Percentiles rank a stretch among this genome's conserved stretches.
Evolutionary conservation across 768 basidiomycete genomes (phyloP).

Genomic region (Rhizopogon rudus): DNA sequence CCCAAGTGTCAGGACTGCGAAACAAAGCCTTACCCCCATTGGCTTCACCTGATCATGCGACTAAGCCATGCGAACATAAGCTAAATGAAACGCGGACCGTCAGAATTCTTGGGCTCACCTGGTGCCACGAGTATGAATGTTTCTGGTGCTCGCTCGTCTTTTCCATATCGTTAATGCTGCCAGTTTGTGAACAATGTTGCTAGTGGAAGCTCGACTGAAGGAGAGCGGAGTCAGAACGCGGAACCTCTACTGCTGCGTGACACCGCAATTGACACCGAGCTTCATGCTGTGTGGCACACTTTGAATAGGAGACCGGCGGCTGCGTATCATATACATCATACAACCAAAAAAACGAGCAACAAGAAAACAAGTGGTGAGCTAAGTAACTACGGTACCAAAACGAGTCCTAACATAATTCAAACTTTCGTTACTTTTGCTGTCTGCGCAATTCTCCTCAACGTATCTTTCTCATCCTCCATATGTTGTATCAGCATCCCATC

Average conservation of each 20-base stretch:
- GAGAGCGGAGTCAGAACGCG: constrained; percentile 30
- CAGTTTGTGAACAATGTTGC: constrained; percentile 6
- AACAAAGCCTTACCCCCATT: constrained; percentile 8
- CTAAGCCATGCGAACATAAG: constrained; percentile 30
- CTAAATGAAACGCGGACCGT: constrained; percentile 6
- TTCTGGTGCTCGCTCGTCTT: constrained; percentile 25
- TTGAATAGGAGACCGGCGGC: constrained; percentile 11
- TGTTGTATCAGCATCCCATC: constrained; percentile 81
- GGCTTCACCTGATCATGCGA: constrained; percentile 76
- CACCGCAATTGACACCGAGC: neutral
- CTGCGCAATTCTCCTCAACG: constrained; percentile 68
- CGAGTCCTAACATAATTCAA: constrained; percentile 11
- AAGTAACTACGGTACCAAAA: neutral
- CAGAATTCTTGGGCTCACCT: constrained; percentile 40
- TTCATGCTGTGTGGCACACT: neutral
- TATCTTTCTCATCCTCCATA: constrained; percentile 80
- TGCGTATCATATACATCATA: constrained; percentile 19
- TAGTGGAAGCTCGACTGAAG: constrained; percentile 5
- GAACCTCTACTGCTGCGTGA: constrained; percentile 4
- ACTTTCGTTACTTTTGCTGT: constrained; percentile 31
- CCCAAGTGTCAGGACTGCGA: constrained; percentile 14
- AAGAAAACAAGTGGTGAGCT: neutral
- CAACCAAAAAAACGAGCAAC: constrained; percentile 12
- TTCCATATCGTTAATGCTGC: constrained; percentile 13
- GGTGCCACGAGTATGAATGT: constrained; percentile 78